phyloP scores from a whole-genome alignment of 2,329 filamentous ascomycete species.

The Nakataea oryzae region DNA sequence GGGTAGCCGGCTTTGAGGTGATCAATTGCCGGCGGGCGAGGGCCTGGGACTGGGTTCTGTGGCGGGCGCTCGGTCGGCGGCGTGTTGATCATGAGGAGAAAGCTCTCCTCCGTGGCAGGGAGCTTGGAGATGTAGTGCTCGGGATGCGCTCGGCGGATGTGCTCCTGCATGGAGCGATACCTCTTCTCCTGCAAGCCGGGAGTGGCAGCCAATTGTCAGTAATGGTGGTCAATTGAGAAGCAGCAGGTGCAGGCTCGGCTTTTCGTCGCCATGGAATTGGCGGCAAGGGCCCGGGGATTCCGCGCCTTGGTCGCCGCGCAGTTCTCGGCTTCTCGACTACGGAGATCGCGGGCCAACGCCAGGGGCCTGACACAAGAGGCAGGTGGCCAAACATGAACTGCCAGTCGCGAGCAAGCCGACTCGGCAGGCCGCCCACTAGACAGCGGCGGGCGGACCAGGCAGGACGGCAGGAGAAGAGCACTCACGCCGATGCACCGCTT shows the following conservation, averaged over 20 bases:
- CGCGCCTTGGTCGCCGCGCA: not conserved
- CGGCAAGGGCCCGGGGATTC: not conserved
- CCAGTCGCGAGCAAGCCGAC: not conserved
- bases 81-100: constrained; percentile 89
- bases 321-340: not conserved
- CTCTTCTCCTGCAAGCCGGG: constrained; percentile 20
- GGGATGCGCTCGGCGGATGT: constrained; percentile 92
- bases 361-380: not conserved
- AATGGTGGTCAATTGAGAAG: not conserved
- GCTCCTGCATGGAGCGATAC: constrained; percentile 98
- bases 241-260: not conserved
- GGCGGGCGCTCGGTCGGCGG: constrained; percentile 45
- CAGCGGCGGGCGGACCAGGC: not conserved
- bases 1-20: constrained; percentile 35
- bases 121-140: constrained; percentile 97
- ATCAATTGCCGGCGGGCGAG: constrained; percentile 10
- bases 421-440: not conserved
- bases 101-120: constrained; percentile 95
- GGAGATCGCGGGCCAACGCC: not conserved
- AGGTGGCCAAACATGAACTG: not conserved
- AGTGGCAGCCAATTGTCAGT: constrained; percentile 10
- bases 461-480: constrained; percentile 21
- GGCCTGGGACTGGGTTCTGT: constrained; percentile 20
- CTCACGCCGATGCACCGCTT: constrained; percentile 97
- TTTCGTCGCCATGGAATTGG: not conserved